Conservation (phyloP, 306 rosid species). For the Acmispon strigosus region DNA sequence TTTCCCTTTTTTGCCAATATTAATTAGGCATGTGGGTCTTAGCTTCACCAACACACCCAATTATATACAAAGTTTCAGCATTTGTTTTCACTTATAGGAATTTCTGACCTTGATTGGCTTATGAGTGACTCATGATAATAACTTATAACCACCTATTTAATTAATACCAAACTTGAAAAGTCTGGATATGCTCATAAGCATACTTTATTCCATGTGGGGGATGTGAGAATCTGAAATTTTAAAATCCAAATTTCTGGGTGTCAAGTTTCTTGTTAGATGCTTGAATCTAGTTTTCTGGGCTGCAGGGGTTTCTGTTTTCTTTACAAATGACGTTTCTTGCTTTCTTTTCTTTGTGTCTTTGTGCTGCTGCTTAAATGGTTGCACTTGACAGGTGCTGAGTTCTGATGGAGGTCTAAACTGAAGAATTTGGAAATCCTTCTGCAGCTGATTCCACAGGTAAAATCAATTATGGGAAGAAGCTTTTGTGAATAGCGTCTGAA, state of each 20-base stretch:
- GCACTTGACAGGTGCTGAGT: slow-evolving; percentile 26
- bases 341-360: slow-evolving; percentile 20
- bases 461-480: too few relatives aligned
- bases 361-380: slow-evolving; percentile 18
- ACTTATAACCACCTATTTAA: not conserved
- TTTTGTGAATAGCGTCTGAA: too few relatives aligned
- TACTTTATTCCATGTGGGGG: slow-evolving; percentile 18
- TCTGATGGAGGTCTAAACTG: slow-evolving; percentile 16
- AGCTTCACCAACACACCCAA: slow-evolving; percentile 9
- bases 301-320: slow-evolving; percentile 1
- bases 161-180: not conserved
- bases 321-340: not conserved
- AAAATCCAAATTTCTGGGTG: slow-evolving; percentile 8
- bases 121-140: not conserved
- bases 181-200: slow-evolving; percentile 8
- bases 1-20: not conserved
- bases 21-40: slow-evolving; percentile 37
- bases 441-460: too few relatives aligned
- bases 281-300: slow-evolving; percentile 24
- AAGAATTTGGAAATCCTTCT: not conserved
- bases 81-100: slow-evolving; percentile 16
- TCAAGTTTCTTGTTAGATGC: slow-evolving; percentile 1
- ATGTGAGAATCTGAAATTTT: slow-evolving; percentile 23
- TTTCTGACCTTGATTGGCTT: slow-evolving; percentile 14
- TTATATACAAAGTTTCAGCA: slow-evolving; percentile 20